phyloP scores from a whole-genome alignment of 495 filamentous ascomycete species.

The Antarctomyces pellizariae region DNA sequence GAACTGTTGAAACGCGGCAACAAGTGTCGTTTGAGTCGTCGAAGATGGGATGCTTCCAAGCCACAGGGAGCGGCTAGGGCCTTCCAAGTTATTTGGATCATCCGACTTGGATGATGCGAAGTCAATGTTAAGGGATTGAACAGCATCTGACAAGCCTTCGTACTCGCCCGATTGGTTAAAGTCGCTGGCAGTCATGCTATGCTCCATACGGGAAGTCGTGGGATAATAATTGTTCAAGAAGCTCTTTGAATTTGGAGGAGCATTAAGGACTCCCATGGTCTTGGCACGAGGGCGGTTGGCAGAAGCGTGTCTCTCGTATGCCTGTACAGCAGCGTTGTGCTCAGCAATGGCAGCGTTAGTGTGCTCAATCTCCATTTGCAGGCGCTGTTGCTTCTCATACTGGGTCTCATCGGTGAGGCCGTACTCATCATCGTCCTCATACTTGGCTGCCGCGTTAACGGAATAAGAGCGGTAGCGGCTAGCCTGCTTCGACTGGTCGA shows the following conservation, averaged over 20 bases:
- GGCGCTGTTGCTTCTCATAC: constrained; percentile 40
- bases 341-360: constrained; percentile 81
- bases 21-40: constrained; percentile 78
- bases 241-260: constrained; percentile 48
- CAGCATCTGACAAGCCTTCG: constrained; percentile 46
- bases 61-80: constrained; percentile 83
- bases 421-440: constrained; percentile 80
- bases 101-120: constrained; percentile 33
- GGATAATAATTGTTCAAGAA: constrained; percentile 58
- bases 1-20: constrained; percentile 77
- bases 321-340: constrained; percentile 84
- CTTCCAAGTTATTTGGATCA: constrained; percentile 65
- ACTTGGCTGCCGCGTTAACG: constrained; percentile 96
- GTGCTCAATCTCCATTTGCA: constrained; percentile 38
- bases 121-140: constrained; percentile 56
- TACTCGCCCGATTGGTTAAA: constrained; percentile 51
- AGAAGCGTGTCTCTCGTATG: constrained; percentile 63
- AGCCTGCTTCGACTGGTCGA: constrained; percentile 47
- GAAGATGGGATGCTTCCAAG: constrained; percentile 96
- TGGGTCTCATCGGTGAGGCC: constrained; percentile 51
- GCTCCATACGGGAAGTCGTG: constrained; percentile 63
- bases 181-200: constrained; percentile 60
- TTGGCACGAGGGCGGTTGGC: constrained; percentile 60
- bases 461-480: constrained; percentile 92
- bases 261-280: constrained; percentile 76